Conservation (phyloP, 1,284 basidiomycete genomes). For the Ustilago bromivora region DNA sequence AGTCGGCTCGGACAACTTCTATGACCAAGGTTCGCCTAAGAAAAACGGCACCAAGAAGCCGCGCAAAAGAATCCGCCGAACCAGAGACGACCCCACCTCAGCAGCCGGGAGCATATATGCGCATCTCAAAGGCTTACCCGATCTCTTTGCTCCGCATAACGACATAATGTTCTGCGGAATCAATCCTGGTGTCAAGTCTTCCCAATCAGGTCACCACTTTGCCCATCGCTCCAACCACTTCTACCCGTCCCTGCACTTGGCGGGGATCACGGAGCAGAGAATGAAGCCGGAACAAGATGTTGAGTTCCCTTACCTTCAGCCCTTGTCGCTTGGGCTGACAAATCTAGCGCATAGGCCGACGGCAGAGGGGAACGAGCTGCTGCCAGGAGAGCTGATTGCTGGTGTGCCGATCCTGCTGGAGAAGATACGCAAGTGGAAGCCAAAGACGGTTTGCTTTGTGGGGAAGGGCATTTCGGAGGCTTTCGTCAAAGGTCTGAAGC, state of each 20-base stretch:
- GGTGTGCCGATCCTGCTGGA: conserved; percentile 44
- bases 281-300: conserved; percentile 48
- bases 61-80: conserved; percentile 40
- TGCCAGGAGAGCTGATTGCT: conserved; percentile 40
- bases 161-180: conserved; percentile 56
- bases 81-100: conserved; percentile 48
- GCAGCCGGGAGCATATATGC: conserved; percentile 40
- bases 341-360: conserved; percentile 47
- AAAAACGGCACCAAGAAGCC: conserved; percentile 6
- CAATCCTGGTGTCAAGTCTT: conserved; percentile 54
- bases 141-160: conserved; percentile 35
- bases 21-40: not conserved
- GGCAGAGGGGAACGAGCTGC: conserved; percentile 46
- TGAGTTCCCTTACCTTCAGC: conserved; percentile 28
- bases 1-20: not conserved
- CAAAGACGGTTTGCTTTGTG: conserved; percentile 44
- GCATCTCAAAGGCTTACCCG: conserved; percentile 35
- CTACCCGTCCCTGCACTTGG: conserved; percentile 41
- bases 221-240: conserved; percentile 55
- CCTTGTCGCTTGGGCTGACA: conserved; percentile 44
- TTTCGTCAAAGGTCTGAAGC: conserved; percentile 40
- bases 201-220: conserved; percentile 46
- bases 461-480: conserved; percentile 52
- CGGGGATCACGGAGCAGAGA: conserved; percentile 43
- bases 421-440: conserved; percentile 38